Percentiles rank a stretch among this genome's conserved stretches.
These are phyloP conservation scores for Yamadazyma philogaea DNA, from an alignment of 805 yeast species.

Conservation along the genomic window DNA sequence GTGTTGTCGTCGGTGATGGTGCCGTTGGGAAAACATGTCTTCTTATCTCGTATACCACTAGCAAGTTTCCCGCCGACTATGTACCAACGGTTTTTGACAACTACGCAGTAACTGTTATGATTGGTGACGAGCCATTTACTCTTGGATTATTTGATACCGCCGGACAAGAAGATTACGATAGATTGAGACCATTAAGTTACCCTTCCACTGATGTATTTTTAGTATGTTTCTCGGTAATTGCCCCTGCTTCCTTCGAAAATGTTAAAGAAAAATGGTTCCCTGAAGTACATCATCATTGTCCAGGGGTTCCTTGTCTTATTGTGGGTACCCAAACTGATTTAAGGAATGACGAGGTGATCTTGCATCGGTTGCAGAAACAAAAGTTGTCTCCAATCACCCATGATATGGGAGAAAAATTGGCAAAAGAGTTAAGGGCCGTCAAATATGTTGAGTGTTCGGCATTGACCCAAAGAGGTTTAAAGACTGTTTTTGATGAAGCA, in stretches of 20 bases:
- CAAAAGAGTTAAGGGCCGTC: conserved; percentile 91
- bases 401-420: conserved; percentile 88
- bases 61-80: conserved; percentile 96
- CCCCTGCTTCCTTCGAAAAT: conserved; percentile 96
- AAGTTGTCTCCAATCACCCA: conserved; percentile 80
- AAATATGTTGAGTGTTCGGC: conserved; percentile 98
- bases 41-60: conserved; percentile 91
- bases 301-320: conserved; percentile 95
- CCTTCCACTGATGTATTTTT: conserved; percentile 97
- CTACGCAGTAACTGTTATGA: conserved; percentile 91
- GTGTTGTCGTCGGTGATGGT: conserved; percentile 99
- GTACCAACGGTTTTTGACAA: conserved; percentile 98
- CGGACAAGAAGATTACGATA: conserved; percentile 98
- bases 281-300: conserved; percentile 93
- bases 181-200: conserved; percentile 92
- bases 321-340: conserved; percentile 97
- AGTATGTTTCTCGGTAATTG: conserved; percentile 93
- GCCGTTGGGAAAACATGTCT: conserved; percentile 98
- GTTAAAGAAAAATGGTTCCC: conserved; percentile 99
- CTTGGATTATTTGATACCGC: conserved; percentile 98
- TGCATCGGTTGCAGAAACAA: conserved; percentile 87
- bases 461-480: conserved; percentile 91
- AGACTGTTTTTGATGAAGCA: conserved; percentile 98
- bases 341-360: conserved; percentile 87
- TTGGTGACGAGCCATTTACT: conserved; percentile 97